Conservation (phyloP, 805 yeast genomes). For the Saccharomycopsis synnaedendra region DNA sequence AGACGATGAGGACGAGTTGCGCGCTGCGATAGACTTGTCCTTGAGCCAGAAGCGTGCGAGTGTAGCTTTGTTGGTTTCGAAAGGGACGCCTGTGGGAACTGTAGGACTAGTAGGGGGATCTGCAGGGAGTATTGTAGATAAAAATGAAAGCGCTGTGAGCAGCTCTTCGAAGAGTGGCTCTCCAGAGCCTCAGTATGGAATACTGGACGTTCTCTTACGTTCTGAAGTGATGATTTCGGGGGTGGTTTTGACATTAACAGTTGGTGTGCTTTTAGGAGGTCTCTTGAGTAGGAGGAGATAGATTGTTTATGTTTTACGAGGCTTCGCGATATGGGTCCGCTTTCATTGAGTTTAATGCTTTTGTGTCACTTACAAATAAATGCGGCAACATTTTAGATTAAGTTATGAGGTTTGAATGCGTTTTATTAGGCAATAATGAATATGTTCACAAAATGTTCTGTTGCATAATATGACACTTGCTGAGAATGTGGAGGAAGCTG, state of each 20-base stretch:
- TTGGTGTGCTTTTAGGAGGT: constrained; percentile 13
- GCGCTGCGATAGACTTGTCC: constrained; percentile 19
- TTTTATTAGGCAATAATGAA: too few species aligned
- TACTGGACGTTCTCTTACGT: constrained; percentile 1
- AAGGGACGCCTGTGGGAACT: background rate
- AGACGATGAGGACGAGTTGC: constrained; percentile 25
- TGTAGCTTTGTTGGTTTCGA: constrained; percentile 1
- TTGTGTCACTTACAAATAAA: too few species aligned
- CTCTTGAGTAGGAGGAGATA: constrained; percentile 6
- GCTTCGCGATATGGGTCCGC: too few species aligned
- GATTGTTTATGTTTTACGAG: too few species aligned
- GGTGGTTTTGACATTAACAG: constrained; percentile 12
- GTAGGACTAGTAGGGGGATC: background rate
- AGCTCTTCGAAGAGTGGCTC: background rate
- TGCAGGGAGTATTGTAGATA: background rate
- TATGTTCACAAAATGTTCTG: too few species aligned
- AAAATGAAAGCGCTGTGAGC: background rate
- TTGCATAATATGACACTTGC: too few species aligned
- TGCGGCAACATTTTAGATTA: too few species aligned
- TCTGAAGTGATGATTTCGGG: constrained; percentile 15
- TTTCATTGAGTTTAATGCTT: too few species aligned
- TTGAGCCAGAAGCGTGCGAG: background rate
- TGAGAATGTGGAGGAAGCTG: too few species aligned
- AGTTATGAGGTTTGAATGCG: too few species aligned
- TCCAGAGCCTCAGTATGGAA: background rate